Evolutionary conservation across 306 rosid species (phyloP).

Genomic region (Prosopis cineraria): DNA sequence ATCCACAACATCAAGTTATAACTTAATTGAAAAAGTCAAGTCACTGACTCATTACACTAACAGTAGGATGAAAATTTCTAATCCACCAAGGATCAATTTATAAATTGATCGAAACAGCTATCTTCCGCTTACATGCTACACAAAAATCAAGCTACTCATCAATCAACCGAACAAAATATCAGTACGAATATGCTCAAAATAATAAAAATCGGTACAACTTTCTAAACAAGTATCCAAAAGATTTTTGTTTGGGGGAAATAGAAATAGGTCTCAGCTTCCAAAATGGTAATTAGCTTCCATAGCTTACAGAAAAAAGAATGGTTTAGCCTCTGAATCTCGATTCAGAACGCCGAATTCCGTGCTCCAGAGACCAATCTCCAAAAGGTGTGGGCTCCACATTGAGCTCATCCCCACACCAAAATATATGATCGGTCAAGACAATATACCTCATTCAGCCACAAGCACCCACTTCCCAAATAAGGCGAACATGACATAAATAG

Average conservation of each 20-base stretch:
- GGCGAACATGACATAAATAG: neutral
- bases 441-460: conserved; percentile 1
- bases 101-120: too few species aligned
- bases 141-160: neutral
- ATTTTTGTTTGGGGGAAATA: neutral
- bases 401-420: neutral
- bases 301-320: neutral
- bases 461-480: neutral
- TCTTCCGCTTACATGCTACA: neutral
- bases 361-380: neutral
- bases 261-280: neutral
- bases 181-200: neutral
- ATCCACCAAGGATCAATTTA: too few species aligned
- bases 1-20: too few species aligned
- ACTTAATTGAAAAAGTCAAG: too few species aligned
- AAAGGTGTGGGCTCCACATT: neutral
- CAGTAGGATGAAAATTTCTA: too few species aligned
- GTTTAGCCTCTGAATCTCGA: neutral
- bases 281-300: neutral
- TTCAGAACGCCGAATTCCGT: neutral
- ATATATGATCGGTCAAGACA: neutral
- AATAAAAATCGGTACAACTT: neutral
- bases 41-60: too few species aligned
- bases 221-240: neutral
- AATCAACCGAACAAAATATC: neutral